A percentile compares a stretch with the other conserved stretches of the same genome.
phyloP scores from a whole-genome alignment of 768 basidiomycete species.

The Mycena polygramma region DNA sequence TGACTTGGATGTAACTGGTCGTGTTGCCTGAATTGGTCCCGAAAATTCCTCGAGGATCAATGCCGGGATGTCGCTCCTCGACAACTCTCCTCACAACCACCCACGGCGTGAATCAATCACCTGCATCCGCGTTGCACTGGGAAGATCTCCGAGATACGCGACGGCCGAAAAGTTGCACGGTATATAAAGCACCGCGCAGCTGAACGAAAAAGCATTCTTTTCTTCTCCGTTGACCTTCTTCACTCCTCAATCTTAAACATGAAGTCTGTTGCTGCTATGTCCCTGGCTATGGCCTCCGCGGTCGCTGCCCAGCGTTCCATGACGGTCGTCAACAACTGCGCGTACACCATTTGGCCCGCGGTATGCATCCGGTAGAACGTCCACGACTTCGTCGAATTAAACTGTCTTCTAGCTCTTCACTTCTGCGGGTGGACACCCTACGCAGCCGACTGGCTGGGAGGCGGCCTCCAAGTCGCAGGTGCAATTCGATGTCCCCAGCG shows the following conservation, averaged over 20 bases:
- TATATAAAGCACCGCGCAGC: no score
- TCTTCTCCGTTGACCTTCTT: no score
- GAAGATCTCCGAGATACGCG: no score
- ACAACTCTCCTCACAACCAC: no score
- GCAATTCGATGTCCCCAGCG: conserved; percentile 6
- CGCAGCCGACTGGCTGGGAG: conserved; percentile 17
- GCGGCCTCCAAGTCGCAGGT: conserved; percentile 1
- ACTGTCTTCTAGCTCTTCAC: conserved; percentile 15
- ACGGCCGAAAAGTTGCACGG: no score
- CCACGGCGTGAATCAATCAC: no score
- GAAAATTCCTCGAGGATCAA: no score
- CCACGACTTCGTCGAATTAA: background rate
- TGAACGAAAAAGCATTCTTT: no score
- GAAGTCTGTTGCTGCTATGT: background rate
- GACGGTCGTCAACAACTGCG: conserved; percentile 23
- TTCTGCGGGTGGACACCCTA: conserved; percentile 4
- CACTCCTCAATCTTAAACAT: background rate
- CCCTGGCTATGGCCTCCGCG: conserved; percentile 15
- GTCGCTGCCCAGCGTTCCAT: conserved; percentile 15
- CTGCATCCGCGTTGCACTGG: no score
- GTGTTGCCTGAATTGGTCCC: no score
- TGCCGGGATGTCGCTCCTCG: no score
- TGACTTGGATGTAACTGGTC: no score
- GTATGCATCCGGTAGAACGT: background rate
- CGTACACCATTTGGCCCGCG: conserved; percentile 23